phyloP scores from a whole-genome alignment of 192 early-diverging fungal species.

The Chytriomyces confervae region DNA sequence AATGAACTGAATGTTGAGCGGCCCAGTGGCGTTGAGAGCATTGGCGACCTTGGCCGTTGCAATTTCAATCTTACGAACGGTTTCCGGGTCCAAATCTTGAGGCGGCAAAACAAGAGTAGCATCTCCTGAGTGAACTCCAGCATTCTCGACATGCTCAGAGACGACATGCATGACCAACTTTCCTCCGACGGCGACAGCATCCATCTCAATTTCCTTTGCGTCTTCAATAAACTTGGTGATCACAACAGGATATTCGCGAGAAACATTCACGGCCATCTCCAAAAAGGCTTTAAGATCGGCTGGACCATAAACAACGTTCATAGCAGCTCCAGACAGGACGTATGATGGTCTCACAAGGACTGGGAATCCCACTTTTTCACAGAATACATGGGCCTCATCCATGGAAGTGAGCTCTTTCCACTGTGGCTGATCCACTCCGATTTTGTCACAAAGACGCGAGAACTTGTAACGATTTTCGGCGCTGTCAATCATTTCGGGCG shows the following conservation, averaged over 20 bases:
- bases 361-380: slow-evolving; percentile 87
- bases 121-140: slow-evolving; percentile 98
- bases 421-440: slow-evolving; percentile 94
- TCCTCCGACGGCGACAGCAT: slow-evolving; percentile 95
- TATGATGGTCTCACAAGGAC: slow-evolving; percentile 98
- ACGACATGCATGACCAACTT: slow-evolving; percentile 87
- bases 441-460: slow-evolving; percentile 93
- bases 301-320: slow-evolving; percentile 92
- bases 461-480: slow-evolving; percentile 99
- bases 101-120: slow-evolving; percentile 96
- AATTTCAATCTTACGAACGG: slow-evolving; percentile 88
- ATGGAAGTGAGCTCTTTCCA: slow-evolving; percentile 96
- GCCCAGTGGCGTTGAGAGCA: slow-evolving; percentile 97
- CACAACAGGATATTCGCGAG: slow-evolving; percentile 93
- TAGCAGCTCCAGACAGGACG: slow-evolving; percentile 97
- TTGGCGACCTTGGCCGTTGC: slow-evolving; percentile 91
- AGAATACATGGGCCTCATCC: slow-evolving; percentile 86
- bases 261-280: slow-evolving; percentile 88
- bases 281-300: slow-evolving; percentile 87
- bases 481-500: slow-evolving; percentile 94
- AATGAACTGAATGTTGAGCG: slow-evolving; percentile 99
- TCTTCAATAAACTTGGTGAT: slow-evolving; percentile 98
- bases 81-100: slow-evolving; percentile 94
- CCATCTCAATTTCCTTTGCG: slow-evolving; percentile 98
- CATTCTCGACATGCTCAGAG: slow-evolving; percentile 99